Evolutionary conservation across 768 basidiomycete species (phyloP), one percentile per base, ranked within the genome.

Genomic region (Tricholoma sp.): DNA sequence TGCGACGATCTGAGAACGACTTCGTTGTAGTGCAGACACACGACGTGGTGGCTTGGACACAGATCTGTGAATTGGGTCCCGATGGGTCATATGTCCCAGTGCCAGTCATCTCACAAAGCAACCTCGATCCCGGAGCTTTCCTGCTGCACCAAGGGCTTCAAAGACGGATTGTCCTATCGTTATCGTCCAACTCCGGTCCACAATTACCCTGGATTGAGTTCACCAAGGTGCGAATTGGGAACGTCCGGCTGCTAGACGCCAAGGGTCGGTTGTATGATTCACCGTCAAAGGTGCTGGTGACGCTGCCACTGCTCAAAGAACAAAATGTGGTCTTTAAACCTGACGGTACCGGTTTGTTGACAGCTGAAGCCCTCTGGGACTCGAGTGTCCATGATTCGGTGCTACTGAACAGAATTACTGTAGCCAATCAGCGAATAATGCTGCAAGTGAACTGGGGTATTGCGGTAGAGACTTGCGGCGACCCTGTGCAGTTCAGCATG

Each of bases 121-220:
- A 74, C 56, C 77, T 92, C 52, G 94, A 96, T 69, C 83, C 88
- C 5, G 94, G 94, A 13, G 84, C 83, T 53, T 96, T 97, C 72
- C 84, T 83, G 57, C 77, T 98, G 17, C 94, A 91, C 63, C 97
- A 99, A 73, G 97, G 97, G 28, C 72, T 98, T 24, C 97, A 99
- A 68, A 80, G 97, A 18, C 84, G 91, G 11, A 71, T 99, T 50
- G 72, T 80, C 34, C 70, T 99, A 56, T 82, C 81, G 0, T 75
- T 98, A 32, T 85, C 84, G 13, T 96, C 91, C 52, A 88, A 92
- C 65, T 96, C 96, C 11, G 96, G 96, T 1, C 82, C 80, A 41
- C 89, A 95, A 60, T 80, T 98, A 52, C 91, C 91, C 1, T 98
- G 94, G 95, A 80, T 80, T 20, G 85, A 87, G 58, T 76, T 97